These are phyloP conservation scores for Orbilia brochopaga DNA, from an alignment of 2,329 filamentous ascomycete species.

Conservation along the genomic window DNA sequence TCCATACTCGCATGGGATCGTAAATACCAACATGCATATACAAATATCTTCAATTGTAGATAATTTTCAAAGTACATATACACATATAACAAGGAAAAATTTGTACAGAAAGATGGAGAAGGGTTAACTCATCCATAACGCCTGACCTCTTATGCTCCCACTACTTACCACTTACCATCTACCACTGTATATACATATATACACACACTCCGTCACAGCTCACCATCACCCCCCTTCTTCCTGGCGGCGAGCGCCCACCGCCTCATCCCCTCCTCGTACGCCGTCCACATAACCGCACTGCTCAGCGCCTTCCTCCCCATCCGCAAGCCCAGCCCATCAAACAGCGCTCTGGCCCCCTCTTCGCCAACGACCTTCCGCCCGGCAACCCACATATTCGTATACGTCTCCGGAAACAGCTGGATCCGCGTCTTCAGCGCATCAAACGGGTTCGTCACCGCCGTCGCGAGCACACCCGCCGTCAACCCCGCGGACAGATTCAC, in stretches of 20 bases:
- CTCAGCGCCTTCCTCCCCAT: constrained; percentile 92
- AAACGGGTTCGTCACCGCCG: constrained; percentile 91
- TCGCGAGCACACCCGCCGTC: constrained; percentile 79
- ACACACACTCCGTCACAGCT: no score
- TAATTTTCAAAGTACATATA: no score
- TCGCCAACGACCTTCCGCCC: constrained; percentile 77
- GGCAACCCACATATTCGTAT: constrained; percentile 81
- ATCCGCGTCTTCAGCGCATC: constrained; percentile 95
- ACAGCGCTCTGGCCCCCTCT: constrained; percentile 79
- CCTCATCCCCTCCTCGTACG: constrained; percentile 71
- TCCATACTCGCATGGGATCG: no score
- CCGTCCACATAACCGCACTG: constrained; percentile 93
- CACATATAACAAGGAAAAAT: no score
- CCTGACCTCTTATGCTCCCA: no score
- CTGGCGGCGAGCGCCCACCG: constrained; percentile 50
- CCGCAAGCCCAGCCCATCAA: constrained; percentile 82
- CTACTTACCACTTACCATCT: neutral
- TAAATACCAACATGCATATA: no score
- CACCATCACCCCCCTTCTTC: constrained; percentile 14
- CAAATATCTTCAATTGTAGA: no score
- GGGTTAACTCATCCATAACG: neutral
- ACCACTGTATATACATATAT: neutral
- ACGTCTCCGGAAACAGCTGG: constrained; percentile 82
- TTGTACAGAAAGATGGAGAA: constrained; percentile 12
- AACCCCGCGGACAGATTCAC: constrained; percentile 88